Percentiles rank a stretch among this genome's conserved stretches.
Evolutionary conservation across 176 grass and related monocot species (phyloP).

Genomic region (Aegilops longissima): DNA sequence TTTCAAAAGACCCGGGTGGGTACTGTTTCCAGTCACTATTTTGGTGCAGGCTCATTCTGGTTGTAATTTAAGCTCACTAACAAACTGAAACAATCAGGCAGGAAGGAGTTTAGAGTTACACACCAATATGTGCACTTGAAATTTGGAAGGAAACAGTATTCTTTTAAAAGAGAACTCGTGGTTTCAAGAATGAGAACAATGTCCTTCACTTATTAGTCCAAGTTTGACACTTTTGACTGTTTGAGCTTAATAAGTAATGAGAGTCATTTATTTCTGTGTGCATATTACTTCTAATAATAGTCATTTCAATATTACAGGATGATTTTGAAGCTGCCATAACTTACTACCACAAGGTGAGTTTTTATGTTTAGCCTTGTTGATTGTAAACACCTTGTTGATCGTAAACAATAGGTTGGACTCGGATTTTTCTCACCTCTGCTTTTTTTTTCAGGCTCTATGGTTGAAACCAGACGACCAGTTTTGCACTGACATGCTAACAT

Average conservation of each 20-base stretch:
- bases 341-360: constrained; percentile 91
- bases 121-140: neutral
- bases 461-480: constrained; percentile 90
- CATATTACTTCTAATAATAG: constrained; percentile 3
- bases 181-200: neutral
- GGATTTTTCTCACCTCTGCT: neutral
- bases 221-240: constrained; percentile 12
- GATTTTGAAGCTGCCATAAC: constrained; percentile 81
- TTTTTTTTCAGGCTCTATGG: constrained; percentile 78
- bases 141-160: neutral
- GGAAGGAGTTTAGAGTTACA: neutral
- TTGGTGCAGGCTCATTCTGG: constrained; percentile 4
- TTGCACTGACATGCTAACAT: constrained; percentile 87
- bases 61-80: constrained; percentile 10
- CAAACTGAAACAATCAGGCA: neutral
- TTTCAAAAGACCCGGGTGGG: neutral
- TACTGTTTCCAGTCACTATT: neutral
- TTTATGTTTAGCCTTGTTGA: constrained; percentile 1
- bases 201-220: constrained; percentile 4
- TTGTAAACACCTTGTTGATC: neutral
- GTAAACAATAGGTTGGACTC: neutral
- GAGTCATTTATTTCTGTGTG: neutral
- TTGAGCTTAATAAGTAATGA: constrained; percentile 6
- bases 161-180: neutral
- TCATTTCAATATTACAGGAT: constrained; percentile 61